These are phyloP conservation scores for Fremontodendron californicum DNA, from an alignment of 345 rosid genomes.

Conservation along the genomic window DNA sequence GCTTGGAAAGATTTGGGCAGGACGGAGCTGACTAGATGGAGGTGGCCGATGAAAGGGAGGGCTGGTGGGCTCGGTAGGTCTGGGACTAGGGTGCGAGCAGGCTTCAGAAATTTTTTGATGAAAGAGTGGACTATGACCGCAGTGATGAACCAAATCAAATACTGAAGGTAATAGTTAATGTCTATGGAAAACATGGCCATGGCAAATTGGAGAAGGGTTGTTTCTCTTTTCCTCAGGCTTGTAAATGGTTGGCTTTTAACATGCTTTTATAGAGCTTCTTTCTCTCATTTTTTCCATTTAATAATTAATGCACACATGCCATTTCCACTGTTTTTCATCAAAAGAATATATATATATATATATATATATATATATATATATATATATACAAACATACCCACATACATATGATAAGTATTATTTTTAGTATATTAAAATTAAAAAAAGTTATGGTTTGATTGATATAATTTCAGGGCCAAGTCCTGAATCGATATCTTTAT, in stretches of 20 bases:
- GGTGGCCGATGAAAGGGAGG: conserved; percentile 49
- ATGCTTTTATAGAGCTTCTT: background rate
- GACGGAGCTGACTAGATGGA: conserved; percentile 32
- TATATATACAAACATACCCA: too few relatives aligned
- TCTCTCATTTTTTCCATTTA: background rate
- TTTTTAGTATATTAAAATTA: too few relatives aligned
- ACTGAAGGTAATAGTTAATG: conserved; percentile 8
- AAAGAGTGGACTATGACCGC: conserved; percentile 22
- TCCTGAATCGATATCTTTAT: too few relatives aligned
- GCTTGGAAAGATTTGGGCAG: conserved; percentile 39
- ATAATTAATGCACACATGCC: too few relatives aligned
- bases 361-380: too few relatives aligned
- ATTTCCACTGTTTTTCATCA: too few relatives aligned
- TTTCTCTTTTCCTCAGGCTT: background rate
- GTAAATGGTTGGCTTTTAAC: background rate
- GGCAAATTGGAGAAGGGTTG: background rate
- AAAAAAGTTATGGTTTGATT: too few relatives aligned
- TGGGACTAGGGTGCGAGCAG: background rate
- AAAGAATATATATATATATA: too few relatives aligned
- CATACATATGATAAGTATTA: too few relatives aligned
- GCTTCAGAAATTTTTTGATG: conserved; percentile 12
- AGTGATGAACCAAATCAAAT: conserved; percentile 24
- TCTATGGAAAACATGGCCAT: conserved; percentile 7
- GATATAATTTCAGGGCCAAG: too few relatives aligned
- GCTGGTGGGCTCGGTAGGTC: conserved; percentile 44